Evolutionary conservation across 2,329 filamentous ascomycete species (phyloP).

Genomic region (Clonostachys byssicola): DNA sequence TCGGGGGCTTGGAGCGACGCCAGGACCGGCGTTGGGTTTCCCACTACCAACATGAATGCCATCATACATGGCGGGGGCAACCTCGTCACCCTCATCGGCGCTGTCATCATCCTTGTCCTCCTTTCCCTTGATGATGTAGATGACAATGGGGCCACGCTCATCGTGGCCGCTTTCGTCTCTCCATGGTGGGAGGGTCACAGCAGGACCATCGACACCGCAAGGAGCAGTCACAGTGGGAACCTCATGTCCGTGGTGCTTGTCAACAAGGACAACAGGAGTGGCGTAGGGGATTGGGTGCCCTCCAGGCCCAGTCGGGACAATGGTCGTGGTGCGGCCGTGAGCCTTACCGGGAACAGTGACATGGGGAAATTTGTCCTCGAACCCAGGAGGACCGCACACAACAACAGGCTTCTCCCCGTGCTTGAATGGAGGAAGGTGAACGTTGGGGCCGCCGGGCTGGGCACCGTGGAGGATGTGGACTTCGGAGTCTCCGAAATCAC

Average conservation of each 20-base stretch:
- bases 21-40: neutral
- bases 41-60: neutral
- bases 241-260: neutral
- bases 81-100: neutral
- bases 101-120: neutral
- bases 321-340: constrained; percentile 3
- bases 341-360: constrained; percentile 5
- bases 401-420: constrained; percentile 3
- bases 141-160: neutral
- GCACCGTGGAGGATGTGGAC: neutral
- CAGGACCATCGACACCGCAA: neutral
- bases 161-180: neutral
- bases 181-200: neutral
- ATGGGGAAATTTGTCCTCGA: constrained; percentile 5
- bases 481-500: neutral
- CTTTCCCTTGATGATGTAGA: neutral
- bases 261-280: constrained; percentile 5
- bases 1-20: neutral
- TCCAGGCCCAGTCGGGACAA: constrained; percentile 8
- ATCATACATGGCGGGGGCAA: neutral
- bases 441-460: neutral
- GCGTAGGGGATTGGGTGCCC: constrained; percentile 1
- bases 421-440: neutral
- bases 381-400: constrained; percentile 7
- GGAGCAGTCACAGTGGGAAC: neutral